Percentiles rank a stretch among this genome's conserved stretches.
Evolutionary conservation across 768 basidiomycete genomes (phyloP).

Genomic region (Xerocomellus amylosporus): DNA sequence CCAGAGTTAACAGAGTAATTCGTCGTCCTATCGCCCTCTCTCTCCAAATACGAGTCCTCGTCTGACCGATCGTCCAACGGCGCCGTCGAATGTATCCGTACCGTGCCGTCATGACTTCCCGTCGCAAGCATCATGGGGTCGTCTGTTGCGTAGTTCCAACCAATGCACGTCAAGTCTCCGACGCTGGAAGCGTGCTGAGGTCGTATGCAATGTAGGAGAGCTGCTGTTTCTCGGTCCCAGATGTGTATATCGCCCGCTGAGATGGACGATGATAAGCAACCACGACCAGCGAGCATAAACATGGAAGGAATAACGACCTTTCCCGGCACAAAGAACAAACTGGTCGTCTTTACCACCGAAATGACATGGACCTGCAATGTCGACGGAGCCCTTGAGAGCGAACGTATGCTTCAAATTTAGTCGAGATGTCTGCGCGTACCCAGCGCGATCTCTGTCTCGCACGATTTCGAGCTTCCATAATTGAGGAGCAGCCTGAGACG

Average conservation of each 20-base stretch:
- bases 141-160: slow-evolving; percentile 69
- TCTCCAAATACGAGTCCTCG: slow-evolving; percentile 24
- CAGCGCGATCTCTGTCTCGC: slow-evolving; percentile 46
- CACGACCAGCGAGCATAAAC: not conserved
- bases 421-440: slow-evolving; percentile 30
- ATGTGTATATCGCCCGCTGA: slow-evolving; percentile 80
- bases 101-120: slow-evolving; percentile 72
- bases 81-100: slow-evolving; percentile 67
- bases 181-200: slow-evolving; percentile 46
- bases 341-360: slow-evolving; percentile 81
- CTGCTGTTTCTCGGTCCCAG: slow-evolving; percentile 81
- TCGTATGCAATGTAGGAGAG: slow-evolving; percentile 66
- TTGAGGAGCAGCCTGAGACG: slow-evolving; percentile 64
- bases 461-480: slow-evolving; percentile 70
- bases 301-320: slow-evolving; percentile 43
- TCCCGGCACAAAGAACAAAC: slow-evolving; percentile 72
- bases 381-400: slow-evolving; percentile 62
- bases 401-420: slow-evolving; percentile 61
- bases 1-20: slow-evolving; percentile 29
- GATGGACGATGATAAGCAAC: not conserved
- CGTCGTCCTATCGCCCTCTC: slow-evolving; percentile 23
- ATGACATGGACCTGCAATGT: slow-evolving; percentile 80
- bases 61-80: slow-evolving; percentile 24
- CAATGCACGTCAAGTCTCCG: slow-evolving; percentile 75
- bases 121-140: slow-evolving; percentile 58